Conservation (phyloP, 2,329 filamentous ascomycete genomes). For the Hypoxylon sp. region DNA sequence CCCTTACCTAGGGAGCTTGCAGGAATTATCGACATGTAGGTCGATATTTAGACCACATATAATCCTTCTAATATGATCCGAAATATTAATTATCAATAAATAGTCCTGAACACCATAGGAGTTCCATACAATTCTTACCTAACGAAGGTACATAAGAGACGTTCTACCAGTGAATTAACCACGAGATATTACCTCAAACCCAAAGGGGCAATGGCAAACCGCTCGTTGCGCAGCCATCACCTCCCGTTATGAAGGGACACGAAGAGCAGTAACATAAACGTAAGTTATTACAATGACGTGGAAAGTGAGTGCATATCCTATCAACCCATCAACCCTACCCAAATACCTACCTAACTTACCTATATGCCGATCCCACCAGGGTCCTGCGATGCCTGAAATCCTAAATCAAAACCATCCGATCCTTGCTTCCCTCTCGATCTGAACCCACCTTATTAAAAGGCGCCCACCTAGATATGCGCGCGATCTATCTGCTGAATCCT, state of each 20-base stretch:
- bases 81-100: too few relatives aligned
- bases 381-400: neutral
- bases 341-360: neutral
- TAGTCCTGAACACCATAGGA: too few relatives aligned
- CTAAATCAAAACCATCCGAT: neutral
- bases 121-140: too few relatives aligned
- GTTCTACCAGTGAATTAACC: too few relatives aligned
- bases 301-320: neutral
- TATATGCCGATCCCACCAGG: neutral
- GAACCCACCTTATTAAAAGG: neutral
- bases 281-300: neutral
- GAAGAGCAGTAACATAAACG: neutral
- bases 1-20: too few relatives aligned
- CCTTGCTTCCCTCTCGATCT: neutral
- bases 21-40: too few relatives aligned
- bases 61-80: too few relatives aligned
- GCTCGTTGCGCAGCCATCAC: neutral
- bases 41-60: too few relatives aligned
- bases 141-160: too few relatives aligned
- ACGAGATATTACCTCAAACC: too few relatives aligned
- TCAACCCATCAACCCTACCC: neutral
- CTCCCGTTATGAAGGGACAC: neutral
- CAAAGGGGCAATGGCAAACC: too few relatives aligned
- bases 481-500: neutral
- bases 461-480: neutral